A percentile compares a stretch with the other conserved stretches of the same genome.
phyloP scores from a whole-genome alignment of 208 protist species.

The Trypanosoma scelopori region DNA sequence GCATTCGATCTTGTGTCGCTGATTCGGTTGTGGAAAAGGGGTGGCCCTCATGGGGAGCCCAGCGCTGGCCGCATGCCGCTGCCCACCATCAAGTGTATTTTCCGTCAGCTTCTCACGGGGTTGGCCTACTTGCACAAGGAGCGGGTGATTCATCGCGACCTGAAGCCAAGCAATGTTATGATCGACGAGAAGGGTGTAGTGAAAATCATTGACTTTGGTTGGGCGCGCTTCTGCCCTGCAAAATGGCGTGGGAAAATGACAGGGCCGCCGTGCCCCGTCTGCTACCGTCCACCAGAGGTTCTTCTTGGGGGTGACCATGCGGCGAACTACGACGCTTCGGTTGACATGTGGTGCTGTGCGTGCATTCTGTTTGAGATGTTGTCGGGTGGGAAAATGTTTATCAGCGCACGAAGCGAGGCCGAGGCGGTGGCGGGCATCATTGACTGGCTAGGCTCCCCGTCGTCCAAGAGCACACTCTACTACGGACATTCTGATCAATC shows the following conservation, averaged over 20 bases:
- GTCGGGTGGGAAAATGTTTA: conserved; percentile 94
- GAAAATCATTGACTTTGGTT: conserved; percentile 91
- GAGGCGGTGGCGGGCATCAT: conserved; percentile 63
- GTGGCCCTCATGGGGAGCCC: conserved; percentile 23
- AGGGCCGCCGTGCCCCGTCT: conserved; percentile 65
- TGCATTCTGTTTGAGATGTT: conserved; percentile 99
- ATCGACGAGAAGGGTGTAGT: conserved; percentile 69
- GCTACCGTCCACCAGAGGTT: conserved; percentile 81
- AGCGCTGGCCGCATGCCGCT: conserved; percentile 59
- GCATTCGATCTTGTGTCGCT: conserved; percentile 72
- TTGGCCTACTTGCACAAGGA: conserved; percentile 80
- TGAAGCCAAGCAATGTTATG: conserved; percentile 92
- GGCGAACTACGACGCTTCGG: conserved; percentile 84
- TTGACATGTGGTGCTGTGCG: conserved; percentile 95
- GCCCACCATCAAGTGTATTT: conserved; percentile 77
- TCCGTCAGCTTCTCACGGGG: conserved; percentile 73
- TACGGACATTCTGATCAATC: conserved; percentile 23
- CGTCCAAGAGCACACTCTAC: conserved; percentile 45
- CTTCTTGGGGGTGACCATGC: conserved; percentile 47
- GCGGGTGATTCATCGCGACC: conserved; percentile 81
- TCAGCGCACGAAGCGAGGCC: conserved; percentile 48
- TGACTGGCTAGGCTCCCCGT: conserved; percentile 79
- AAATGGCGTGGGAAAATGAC: conserved; percentile 49
- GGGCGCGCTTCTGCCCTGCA: conserved; percentile 48
- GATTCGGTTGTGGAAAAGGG: conserved; percentile 45